Conservation (phyloP, 768 basidiomycete genomes). For the Leccinellum albellum region DNA sequence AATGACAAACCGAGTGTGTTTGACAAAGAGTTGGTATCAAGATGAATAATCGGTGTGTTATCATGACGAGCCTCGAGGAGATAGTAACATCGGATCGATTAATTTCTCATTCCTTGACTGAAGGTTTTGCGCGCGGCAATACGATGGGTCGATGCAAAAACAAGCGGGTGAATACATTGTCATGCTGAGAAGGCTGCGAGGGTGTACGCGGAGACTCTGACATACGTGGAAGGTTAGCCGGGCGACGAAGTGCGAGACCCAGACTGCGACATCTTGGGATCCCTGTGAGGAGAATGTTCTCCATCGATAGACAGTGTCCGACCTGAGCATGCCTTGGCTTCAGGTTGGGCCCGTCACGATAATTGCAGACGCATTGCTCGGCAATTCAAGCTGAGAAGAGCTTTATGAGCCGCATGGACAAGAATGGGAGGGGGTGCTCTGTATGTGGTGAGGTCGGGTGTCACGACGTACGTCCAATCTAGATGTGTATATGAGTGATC, state of each 20-base stretch:
- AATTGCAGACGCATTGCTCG: constrained; percentile 10
- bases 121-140: background rate
- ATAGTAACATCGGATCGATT: background rate
- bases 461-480: constrained; percentile 31
- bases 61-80: background rate
- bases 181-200: background rate
- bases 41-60: background rate
- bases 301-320: background rate
- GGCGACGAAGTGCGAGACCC: background rate
- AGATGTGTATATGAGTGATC: background rate
- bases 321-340: background rate
- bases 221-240: background rate
- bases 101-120: background rate
- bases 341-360: constrained; percentile 11
- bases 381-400: constrained; percentile 9
- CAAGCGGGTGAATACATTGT: background rate
- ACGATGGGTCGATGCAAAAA: constrained; percentile 3
- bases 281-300: background rate
- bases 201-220: background rate
- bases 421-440: constrained; percentile 23
- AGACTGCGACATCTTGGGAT: background rate
- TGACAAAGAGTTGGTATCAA: background rate
- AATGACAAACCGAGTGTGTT: background rate
- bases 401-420: constrained; percentile 21
- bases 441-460: constrained; percentile 23